phyloP scores from a whole-genome alignment of 345 rosid genomes.

The Citropsis articulata region DNA sequence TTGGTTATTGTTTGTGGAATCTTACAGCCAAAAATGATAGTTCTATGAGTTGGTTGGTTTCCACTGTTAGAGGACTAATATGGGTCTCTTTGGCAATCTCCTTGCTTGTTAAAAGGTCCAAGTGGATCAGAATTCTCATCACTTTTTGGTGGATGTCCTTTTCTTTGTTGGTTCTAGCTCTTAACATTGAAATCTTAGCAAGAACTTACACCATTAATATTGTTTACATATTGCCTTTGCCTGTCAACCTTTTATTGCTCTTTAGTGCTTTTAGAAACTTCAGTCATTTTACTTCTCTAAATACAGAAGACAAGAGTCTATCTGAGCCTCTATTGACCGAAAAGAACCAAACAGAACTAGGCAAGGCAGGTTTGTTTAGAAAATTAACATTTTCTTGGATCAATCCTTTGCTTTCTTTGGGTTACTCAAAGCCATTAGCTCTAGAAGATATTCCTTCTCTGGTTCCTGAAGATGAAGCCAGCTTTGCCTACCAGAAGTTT shows the following conservation, averaged over 20 bases:
- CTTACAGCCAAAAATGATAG: conserved; percentile 17
- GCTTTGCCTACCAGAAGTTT: conserved; percentile 50
- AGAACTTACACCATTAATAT: conserved; percentile 30
- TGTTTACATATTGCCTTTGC: conserved; percentile 44
- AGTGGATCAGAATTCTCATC: conserved; percentile 36
- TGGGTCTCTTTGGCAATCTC: conserved; percentile 66
- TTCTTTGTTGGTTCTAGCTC: conserved; percentile 42
- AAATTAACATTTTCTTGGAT: conserved; percentile 62
- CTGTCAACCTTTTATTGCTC: conserved; percentile 49
- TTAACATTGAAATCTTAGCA: conserved; percentile 33
- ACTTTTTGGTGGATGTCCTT: conserved; percentile 72
- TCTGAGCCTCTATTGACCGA: conserved; percentile 44
- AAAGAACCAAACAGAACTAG: conserved; percentile 25
- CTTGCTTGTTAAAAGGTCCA: conserved; percentile 47
- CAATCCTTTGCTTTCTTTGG: conserved; percentile 53
- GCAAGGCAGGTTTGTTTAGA: conserved; percentile 48
- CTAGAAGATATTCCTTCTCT: conserved; percentile 61
- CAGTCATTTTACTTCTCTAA: conserved; percentile 16
- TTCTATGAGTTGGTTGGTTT: conserved; percentile 27
- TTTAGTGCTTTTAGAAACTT: conserved; percentile 49
- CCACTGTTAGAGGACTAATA: conserved; percentile 46
- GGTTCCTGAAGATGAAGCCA: conserved; percentile 55
- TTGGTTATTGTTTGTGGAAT: conserved; percentile 41
- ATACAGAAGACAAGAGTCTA: conserved; percentile 24
- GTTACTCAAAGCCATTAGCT: conserved; percentile 52